phyloP scores from a whole-genome alignment of 257 asterid genomes.

The Fraxinus quadrangulata region DNA sequence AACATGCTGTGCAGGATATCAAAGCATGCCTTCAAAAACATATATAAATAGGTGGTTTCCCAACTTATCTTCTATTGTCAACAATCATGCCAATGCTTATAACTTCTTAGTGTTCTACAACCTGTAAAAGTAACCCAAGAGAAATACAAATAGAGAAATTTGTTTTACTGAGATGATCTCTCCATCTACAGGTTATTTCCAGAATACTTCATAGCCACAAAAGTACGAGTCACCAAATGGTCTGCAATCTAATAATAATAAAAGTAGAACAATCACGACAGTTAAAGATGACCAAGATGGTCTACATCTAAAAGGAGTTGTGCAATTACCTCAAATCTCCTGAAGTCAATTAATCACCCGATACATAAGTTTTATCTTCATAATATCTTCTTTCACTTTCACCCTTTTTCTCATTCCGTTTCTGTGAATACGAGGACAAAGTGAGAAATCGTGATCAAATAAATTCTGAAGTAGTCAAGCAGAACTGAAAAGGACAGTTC shows the following conservation, averaged over 20 bases:
- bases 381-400: conserved; percentile 92
- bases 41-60: conserved; percentile 6
- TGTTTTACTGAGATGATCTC: not conserved
- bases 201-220: conserved; percentile 24
- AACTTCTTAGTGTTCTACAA: conserved; percentile 18
- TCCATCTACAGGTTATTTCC: conserved; percentile 27
- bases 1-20: conserved; percentile 6
- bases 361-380: conserved; percentile 64
- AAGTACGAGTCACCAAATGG: conserved; percentile 23
- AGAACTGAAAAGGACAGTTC: conserved; percentile 14
- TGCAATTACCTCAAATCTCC: conserved; percentile 39
- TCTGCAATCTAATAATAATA: conserved; percentile 26
- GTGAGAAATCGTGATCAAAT: conserved; percentile 12
- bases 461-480: conserved; percentile 13
- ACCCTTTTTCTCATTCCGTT: conserved; percentile 85
- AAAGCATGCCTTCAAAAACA: conserved; percentile 6
- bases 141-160: conserved; percentile 17
- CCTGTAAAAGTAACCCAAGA: conserved; percentile 25
- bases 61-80: conserved; percentile 6
- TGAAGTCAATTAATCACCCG: conserved; percentile 63
- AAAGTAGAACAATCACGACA: conserved; percentile 18
- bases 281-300: not conserved
- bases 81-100: conserved; percentile 14
- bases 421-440: conserved; percentile 39
- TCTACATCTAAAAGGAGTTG: conserved; percentile 9